phyloP scores from a whole-genome alignment of 495 filamentous ascomycete species.

The Lasiosphaeriaceae sp. region DNA sequence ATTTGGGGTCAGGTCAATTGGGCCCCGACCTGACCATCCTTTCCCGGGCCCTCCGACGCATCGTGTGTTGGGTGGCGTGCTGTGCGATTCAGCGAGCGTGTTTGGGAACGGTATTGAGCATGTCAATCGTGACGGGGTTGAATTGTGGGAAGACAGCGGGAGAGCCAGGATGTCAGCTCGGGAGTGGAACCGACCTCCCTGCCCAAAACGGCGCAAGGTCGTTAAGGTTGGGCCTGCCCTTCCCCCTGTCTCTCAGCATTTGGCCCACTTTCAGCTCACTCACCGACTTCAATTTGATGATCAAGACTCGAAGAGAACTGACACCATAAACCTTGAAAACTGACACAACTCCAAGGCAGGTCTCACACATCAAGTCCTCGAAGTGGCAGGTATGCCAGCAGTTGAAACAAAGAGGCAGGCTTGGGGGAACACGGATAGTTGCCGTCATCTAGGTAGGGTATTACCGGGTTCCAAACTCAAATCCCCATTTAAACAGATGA shows the following conservation, averaged over 20 bases:
- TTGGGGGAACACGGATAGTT: not conserved
- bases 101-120: not conserved
- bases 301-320: not conserved
- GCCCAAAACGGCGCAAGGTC: no score
- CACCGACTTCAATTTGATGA: not conserved
- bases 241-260: not conserved
- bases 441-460: not conserved
- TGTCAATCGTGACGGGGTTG: not conserved
- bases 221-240: not conserved
- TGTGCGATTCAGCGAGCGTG: not conserved
- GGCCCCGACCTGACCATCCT: conserved; percentile 2
- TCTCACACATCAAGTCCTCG: not conserved
- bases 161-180: no score
- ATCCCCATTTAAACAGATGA: not conserved
- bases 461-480: not conserved
- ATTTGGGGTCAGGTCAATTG: not conserved
- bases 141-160: no score
- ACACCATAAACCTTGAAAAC: not conserved
- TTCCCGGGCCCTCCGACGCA: not conserved
- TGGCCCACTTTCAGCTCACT: not conserved
- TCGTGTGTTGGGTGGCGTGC: not conserved
- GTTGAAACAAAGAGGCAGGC: not conserved
- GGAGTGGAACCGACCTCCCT: no score
- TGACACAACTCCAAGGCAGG: not conserved
- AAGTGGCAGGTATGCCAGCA: not conserved